Evolutionary conservation across 306 rosid species (phyloP).

Genomic region (Hylodesmum podocarpum): DNA sequence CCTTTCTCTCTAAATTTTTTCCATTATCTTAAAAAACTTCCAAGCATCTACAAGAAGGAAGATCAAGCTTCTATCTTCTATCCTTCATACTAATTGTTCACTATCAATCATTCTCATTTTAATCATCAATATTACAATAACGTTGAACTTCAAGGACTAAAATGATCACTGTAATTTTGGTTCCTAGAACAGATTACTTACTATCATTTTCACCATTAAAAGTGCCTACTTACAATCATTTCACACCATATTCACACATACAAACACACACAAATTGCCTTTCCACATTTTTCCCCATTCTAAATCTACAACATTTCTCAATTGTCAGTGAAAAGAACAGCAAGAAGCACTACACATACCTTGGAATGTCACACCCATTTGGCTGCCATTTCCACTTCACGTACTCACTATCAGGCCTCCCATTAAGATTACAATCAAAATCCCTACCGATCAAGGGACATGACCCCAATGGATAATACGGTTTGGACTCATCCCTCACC

Average conservation of each 20-base stretch:
- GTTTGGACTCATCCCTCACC: conserved; percentile 83
- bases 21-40: not conserved
- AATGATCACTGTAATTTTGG: too few species aligned
- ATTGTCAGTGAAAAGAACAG: not conserved
- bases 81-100: not conserved
- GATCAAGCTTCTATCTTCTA: not conserved
- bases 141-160: not conserved
- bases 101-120: not conserved
- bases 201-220: too few species aligned
- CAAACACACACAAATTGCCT: not conserved
- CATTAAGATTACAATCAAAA: conserved; percentile 78
- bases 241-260: not conserved
- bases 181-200: too few species aligned
- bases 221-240: too few species aligned
- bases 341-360: conserved; percentile 52
- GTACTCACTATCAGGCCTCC: conserved; percentile 74
- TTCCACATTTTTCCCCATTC: not conserved
- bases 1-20: not conserved
- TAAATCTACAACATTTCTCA: not conserved
- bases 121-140: not conserved
- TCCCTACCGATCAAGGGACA: conserved; percentile 78
- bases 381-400: conserved; percentile 97
- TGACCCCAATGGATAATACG: conserved; percentile 82
- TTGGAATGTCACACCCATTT: conserved; percentile 74
- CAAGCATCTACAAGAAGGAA: not conserved